Evolutionary conservation across 495 filamentous ascomycete species (phyloP).

Genomic region (Penicillium alfredii): DNA sequence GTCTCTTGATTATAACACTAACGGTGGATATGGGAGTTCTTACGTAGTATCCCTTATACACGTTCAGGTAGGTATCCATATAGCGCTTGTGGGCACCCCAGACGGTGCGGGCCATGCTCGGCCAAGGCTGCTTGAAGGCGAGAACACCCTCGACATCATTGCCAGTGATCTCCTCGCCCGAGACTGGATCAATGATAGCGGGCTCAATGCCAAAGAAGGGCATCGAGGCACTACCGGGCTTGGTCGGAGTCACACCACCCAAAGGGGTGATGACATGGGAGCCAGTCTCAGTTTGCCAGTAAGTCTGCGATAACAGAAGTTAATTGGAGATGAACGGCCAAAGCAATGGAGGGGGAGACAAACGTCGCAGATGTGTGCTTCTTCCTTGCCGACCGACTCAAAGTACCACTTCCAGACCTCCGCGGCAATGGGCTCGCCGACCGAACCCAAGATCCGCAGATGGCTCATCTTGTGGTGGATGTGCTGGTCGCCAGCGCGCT

Average conservation of each 20-base stretch:
- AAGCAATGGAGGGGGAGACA: slow-evolving; percentile 31
- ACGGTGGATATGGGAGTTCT: slow-evolving; percentile 33
- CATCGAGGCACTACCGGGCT: slow-evolving; percentile 51
- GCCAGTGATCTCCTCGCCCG: slow-evolving; percentile 85
- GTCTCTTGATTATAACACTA: slow-evolving; percentile 7
- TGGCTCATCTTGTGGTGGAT: slow-evolving; percentile 85
- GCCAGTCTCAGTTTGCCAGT: slow-evolving; percentile 99
- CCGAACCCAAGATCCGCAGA: slow-evolving; percentile 87
- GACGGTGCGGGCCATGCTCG: slow-evolving; percentile 96
- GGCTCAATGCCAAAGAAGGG: slow-evolving; percentile 98
- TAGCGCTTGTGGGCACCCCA: slow-evolving; percentile 98
- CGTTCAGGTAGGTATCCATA: slow-evolving; percentile 97
- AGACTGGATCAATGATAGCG: slow-evolving; percentile 94
- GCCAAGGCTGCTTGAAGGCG: slow-evolving; percentile 97
- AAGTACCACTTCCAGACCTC: slow-evolving; percentile 99
- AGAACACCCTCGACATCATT: slow-evolving; percentile 98
- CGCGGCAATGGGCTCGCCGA: slow-evolving; percentile 95
- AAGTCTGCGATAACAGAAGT: slow-evolving; percentile 57
- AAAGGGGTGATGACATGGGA: slow-evolving; percentile 75
- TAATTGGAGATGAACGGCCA: too few species aligned
- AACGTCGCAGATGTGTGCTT: slow-evolving; percentile 92
- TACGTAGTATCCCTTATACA: slow-evolving; percentile 98
- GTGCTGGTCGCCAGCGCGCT: slow-evolving; percentile 89
- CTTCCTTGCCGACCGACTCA: slow-evolving; percentile 88
- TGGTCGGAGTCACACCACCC: slow-evolving; percentile 50